Percentiles rank a stretch among this genome's conserved stretches.
These are phyloP conservation scores for Boletus eberwhitei DNA, from an alignment of 768 basidiomycete genomes.

Conservation along the genomic window DNA sequence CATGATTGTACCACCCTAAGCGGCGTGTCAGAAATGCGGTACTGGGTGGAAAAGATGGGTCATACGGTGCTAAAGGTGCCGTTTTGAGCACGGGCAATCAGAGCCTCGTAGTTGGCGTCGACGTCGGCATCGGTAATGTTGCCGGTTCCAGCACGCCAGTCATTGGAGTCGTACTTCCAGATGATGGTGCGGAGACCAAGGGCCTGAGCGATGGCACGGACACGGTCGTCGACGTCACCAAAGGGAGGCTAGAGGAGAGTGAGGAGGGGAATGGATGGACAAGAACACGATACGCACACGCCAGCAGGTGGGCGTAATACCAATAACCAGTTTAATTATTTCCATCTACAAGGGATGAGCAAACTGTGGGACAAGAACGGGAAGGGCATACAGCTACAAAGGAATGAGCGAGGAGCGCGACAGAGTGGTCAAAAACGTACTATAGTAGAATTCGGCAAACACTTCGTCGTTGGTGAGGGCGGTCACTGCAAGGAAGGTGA, in stretches of 20 bases:
- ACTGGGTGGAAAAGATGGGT: neutral
- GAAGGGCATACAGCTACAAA: slow-evolving; percentile 22
- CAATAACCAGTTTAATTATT: slow-evolving; percentile 51
- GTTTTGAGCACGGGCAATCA: slow-evolving; percentile 45
- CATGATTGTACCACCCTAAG: slow-evolving; percentile 48
- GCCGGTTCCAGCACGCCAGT: slow-evolving; percentile 63
- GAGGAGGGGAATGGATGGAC: neutral
- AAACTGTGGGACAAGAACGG: neutral
- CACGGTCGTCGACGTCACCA: slow-evolving; percentile 72
- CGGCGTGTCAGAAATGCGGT: neutral
- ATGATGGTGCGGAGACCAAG: slow-evolving; percentile 70
- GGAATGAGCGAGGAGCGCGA: neutral
- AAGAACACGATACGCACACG: slow-evolving; percentile 35
- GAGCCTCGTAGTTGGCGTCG: slow-evolving; percentile 49
- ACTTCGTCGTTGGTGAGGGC: slow-evolving; percentile 57
- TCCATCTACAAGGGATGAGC: slow-evolving; percentile 36
- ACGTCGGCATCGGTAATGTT: slow-evolving; percentile 43
- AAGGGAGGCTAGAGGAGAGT: slow-evolving; percentile 48
- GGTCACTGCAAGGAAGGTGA: slow-evolving; percentile 42
- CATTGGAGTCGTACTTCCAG: slow-evolving; percentile 69
- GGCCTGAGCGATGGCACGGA: slow-evolving; percentile 63
- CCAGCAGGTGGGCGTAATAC: slow-evolving; percentile 61
- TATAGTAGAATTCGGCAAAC: slow-evolving; percentile 79
- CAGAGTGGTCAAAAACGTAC: slow-evolving; percentile 31
- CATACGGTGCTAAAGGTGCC: slow-evolving; percentile 41